Evolutionary conservation across 1,284 basidiomycete species (phyloP).

Genomic region (Puccinia polysora): DNA sequence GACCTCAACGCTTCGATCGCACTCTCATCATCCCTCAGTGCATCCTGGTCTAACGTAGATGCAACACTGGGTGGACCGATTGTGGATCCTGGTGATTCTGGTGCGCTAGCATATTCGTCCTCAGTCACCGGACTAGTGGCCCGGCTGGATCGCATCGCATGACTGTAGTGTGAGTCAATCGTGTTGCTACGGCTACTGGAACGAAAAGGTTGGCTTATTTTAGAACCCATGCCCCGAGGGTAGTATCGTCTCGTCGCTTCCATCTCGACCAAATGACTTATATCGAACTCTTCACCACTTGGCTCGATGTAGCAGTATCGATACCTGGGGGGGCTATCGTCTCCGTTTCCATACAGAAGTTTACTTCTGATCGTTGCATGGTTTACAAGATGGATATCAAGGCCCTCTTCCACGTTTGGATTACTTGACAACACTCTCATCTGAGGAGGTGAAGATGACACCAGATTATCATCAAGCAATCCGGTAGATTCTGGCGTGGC

Average conservation of each 20-base stretch:
- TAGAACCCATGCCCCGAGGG: neutral
- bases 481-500: constrained; percentile 74
- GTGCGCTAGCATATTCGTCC: constrained; percentile 42
- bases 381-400: constrained; percentile 78
- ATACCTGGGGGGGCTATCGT: constrained; percentile 60
- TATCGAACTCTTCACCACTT: constrained; percentile 75
- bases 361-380: constrained; percentile 74
- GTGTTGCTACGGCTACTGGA: neutral
- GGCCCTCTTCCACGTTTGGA: constrained; percentile 72
- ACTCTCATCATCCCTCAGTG: constrained; percentile 22
- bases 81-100: constrained; percentile 26
- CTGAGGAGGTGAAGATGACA: neutral
- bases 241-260: constrained; percentile 59
- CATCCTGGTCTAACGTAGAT: neutral
- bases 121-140: constrained; percentile 45
- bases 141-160: constrained; percentile 25
- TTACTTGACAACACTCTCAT: constrained; percentile 61
- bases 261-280: constrained; percentile 83
- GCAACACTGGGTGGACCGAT: constrained; percentile 19
- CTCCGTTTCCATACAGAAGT: constrained; percentile 53
- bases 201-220: neutral
- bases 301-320: constrained; percentile 83
- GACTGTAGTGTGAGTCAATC: constrained; percentile 10
- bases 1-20: constrained; percentile 36
- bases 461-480: constrained; percentile 60